Evolutionary conservation across 306 rosid genomes (phyloP), one percentile per base, ranked within the genome.

Genomic region (Hippophae tibetana): DNA sequence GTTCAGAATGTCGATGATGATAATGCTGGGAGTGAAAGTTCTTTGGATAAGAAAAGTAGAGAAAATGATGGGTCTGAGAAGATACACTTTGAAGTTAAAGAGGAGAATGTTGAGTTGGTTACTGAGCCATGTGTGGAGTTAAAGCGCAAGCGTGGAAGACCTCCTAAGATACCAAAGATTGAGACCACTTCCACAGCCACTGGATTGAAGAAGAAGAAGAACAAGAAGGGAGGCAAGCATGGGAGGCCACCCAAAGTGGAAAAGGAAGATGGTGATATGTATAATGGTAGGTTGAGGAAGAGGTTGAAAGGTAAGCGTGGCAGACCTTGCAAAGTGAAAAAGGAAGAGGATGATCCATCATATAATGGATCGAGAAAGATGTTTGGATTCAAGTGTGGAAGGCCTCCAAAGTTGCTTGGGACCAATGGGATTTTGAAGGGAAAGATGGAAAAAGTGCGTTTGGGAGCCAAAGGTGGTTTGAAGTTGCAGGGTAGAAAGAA

Each of bases 81-180:
- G 67, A 13, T 65, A 58, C 27, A 42, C 23, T 71, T 52, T 44
- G 55, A 65, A 78, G 70, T 42, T 57, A 79, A 68, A 31, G 25
- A 54, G 55, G 79, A 64, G 50, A 50, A 44, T 57, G 75, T 13
- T 51, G 73, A 68, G 2, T 48, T 13, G 56, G 69, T 72, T 38
- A n/a, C 47, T 52, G 69, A 27, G 8, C 25, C 25, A 23, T 42
- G 45, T 0, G 26, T 51, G 66, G 47, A 57, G 42, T n/a, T 42
- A 14, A 54, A 62, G 49, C 42, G 64, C 11, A 77, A 56, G 69
- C 63, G 78, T 52, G 75, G 75, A 43, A 61, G 78, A 44, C 81
- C 77, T 2, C 57, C 52, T 7, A 76, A 76, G 53, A 59, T 56
- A 49, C 55, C 66, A 61, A 66, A 61, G 25, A 55, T 66, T 13